A percentile compares a stretch with the other conserved stretches of the same genome.
phyloP scores from a whole-genome alignment of 441 rosid genomes.

The Populus hybrid region DNA sequence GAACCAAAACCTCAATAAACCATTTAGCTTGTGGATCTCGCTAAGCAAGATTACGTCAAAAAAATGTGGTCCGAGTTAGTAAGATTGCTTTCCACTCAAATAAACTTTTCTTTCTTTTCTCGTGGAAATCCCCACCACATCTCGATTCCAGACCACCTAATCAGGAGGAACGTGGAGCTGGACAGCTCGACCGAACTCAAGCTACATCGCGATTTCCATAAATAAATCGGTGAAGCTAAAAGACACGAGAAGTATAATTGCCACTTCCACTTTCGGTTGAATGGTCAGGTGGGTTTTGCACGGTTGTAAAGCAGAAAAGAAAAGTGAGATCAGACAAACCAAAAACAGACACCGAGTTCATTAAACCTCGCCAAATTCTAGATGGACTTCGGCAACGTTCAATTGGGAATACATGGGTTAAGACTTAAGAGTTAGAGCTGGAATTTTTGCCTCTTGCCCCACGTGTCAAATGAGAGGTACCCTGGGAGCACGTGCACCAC shows the following conservation, averaged over 20 bases:
- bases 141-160: neutral
- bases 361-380: neutral
- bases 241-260: neutral
- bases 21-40: too few relatives aligned
- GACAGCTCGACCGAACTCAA: neutral
- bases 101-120: too few relatives aligned
- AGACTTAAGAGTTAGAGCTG: too few relatives aligned
- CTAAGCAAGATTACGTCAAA: too few relatives aligned
- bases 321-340: neutral
- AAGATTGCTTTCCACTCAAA: too few relatives aligned
- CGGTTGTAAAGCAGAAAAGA: neutral
- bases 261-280: neutral
- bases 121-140: too few relatives aligned
- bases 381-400: neutral
- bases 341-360: neutral
- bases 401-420: neutral
- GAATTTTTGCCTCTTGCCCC: neutral
- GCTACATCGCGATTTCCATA: neutral
- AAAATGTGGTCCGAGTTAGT: too few relatives aligned
- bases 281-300: neutral
- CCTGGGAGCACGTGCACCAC: conserved; percentile 23
- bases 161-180: neutral
- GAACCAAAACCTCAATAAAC: too few relatives aligned
- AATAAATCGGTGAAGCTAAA: neutral
- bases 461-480: neutral